phyloP scores from a whole-genome alignment of 108 stramenopile genomes.

The Skeletonema grethae region DNA sequence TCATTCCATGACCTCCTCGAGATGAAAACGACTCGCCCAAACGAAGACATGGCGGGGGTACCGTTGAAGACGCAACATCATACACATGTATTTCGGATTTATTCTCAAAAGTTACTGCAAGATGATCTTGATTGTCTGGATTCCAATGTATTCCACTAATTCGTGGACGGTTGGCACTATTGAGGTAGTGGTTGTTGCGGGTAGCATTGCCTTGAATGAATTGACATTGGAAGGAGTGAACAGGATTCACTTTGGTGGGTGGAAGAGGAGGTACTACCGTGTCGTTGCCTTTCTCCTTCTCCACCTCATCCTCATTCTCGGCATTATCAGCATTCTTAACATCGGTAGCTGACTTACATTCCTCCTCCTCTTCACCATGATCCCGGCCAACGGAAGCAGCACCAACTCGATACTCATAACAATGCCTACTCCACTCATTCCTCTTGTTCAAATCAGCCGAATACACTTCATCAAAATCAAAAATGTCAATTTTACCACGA shows the following conservation, averaged over 20 bases:
- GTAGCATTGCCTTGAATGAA: neutral
- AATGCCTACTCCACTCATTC: slow-evolving; percentile 16
- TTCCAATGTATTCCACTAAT: slow-evolving; percentile 45
- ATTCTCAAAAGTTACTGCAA: slow-evolving; percentile 45
- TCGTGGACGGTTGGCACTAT: slow-evolving; percentile 2
- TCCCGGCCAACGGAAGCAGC: neutral
- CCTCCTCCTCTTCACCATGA: neutral
- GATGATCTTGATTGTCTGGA: slow-evolving; percentile 43
- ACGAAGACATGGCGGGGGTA: slow-evolving; percentile 33
- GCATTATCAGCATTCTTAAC: neutral
- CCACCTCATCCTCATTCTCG: neutral
- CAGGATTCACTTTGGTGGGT: slow-evolving; percentile 19
- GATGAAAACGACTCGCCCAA: slow-evolving; percentile 9
- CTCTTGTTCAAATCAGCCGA: slow-evolving; percentile 32
- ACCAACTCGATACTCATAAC: neutral
- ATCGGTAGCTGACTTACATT: neutral
- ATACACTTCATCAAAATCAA: slow-evolving; percentile 52
- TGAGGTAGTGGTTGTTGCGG: neutral
- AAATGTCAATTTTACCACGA: slow-evolving; percentile 30
- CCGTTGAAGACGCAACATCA: slow-evolving; percentile 22
- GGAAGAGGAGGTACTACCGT: neutral
- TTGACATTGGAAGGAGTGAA: slow-evolving; percentile 25
- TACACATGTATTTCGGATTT: slow-evolving; percentile 36
- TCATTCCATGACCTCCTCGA: neutral
- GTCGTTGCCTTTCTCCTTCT: neutral